These are phyloP conservation scores for Agrostemma githago DNA, from an alignment of 148 eudicot genomes.

Conservation along the genomic window DNA sequence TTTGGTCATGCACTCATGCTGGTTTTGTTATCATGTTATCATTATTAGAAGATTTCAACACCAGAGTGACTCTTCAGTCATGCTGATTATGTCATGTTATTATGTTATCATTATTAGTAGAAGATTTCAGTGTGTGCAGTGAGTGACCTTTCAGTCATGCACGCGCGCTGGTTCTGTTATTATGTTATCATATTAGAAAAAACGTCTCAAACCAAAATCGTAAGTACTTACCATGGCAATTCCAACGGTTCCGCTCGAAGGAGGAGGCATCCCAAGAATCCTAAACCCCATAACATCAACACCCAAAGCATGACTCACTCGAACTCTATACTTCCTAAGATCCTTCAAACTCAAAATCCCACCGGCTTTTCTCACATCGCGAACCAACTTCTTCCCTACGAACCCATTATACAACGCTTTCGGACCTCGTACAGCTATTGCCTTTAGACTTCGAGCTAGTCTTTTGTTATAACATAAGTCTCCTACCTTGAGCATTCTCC, in stretches of 20 bases:
- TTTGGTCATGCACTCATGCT: no score
- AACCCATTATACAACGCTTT: constrained; percentile 60
- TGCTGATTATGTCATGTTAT: no score
- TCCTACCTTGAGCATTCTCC: constrained; percentile 52
- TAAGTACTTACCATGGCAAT: constrained; percentile 56
- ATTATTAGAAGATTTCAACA: no score
- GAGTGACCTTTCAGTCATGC: no score
- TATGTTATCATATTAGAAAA: no score
- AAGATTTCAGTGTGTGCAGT: no score
- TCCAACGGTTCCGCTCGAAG: constrained; percentile 87
- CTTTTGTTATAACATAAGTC: constrained; percentile 68
- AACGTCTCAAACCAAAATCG: no score
- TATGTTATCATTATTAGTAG: no score
- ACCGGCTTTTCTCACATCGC: constrained; percentile 67
- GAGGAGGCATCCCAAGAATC: constrained; percentile 84
- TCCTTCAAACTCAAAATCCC: constrained; percentile 88
- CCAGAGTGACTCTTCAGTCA: no score
- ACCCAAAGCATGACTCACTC: constrained; percentile 41
- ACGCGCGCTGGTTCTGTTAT: no score
- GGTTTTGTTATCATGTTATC: no score
- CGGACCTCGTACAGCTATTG: constrained; percentile 63
- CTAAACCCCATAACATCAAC: constrained; percentile 63
- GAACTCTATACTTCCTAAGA: constrained; percentile 56
- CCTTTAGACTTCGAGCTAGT: constrained; percentile 56
- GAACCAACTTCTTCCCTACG: constrained; percentile 59